Conservation (phyloP, 257 asterid genomes). For the Solanum arcanum region DNA sequence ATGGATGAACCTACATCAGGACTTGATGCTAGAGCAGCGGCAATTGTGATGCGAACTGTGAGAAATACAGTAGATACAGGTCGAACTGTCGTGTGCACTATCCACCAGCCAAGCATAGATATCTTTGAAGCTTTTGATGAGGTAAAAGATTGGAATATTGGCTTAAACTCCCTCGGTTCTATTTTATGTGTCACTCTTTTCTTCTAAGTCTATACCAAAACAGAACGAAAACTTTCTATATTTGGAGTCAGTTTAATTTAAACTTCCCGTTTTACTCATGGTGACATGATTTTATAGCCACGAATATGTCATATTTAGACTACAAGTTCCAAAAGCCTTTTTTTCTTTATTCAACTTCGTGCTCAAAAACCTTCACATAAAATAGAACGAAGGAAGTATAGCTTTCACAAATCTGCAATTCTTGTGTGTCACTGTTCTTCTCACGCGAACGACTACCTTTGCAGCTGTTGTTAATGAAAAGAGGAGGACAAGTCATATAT, state of each 20-base stretch:
- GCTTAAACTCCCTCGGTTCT: background rate
- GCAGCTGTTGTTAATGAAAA: conserved; percentile 76
- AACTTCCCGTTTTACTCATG: background rate
- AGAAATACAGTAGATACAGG: conserved; percentile 86
- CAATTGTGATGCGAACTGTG: conserved; percentile 83
- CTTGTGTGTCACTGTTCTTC: background rate
- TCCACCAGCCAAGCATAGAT: conserved; percentile 86
- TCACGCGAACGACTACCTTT: background rate
- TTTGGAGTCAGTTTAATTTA: background rate
- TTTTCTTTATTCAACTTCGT: background rate
- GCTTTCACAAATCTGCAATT: background rate
- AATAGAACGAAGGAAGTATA: background rate
- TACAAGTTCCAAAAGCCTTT: background rate
- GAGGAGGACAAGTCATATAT: conserved; percentile 78
- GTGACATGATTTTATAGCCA: background rate
- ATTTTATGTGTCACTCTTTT: background rate
- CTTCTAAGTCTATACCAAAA: background rate
- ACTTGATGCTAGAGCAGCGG: conserved; percentile 91
- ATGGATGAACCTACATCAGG: conserved; percentile 96
- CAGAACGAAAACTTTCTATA: background rate
- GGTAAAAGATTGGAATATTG: conserved; percentile 19
- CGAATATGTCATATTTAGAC: background rate
- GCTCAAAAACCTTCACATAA: background rate
- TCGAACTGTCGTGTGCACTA: conserved; percentile 82
- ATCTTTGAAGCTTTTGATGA: conserved; percentile 87